These are phyloP conservation scores for Fusarium sp. DNA, from an alignment of 2,329 filamentous ascomycete species.

Conservation along the genomic window DNA sequence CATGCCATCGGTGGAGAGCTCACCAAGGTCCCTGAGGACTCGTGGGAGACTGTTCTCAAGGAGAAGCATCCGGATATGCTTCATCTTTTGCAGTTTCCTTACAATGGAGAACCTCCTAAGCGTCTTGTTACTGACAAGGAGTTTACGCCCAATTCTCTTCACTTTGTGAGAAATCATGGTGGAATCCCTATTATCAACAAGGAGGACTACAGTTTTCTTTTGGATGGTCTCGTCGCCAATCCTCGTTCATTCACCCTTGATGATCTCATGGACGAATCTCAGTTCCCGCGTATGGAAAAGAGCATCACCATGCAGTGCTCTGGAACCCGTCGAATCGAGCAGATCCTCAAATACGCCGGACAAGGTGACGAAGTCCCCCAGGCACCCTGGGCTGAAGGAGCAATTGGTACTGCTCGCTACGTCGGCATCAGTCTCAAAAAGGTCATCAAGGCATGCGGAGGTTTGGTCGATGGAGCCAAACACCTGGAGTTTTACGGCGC, in stretches of 20 bases:
- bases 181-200: slow-evolving; percentile 74
- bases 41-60: slow-evolving; percentile 64
- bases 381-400: slow-evolving; percentile 71
- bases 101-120: slow-evolving; percentile 72
- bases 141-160: slow-evolving; percentile 67
- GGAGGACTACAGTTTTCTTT: slow-evolving; percentile 61
- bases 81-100: slow-evolving; percentile 71
- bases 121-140: slow-evolving; percentile 63
- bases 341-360: slow-evolving; percentile 72
- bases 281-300: slow-evolving; percentile 69
- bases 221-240: slow-evolving; percentile 71
- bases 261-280: slow-evolving; percentile 68
- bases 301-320: slow-evolving; percentile 74
- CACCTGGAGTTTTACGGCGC: slow-evolving; percentile 77
- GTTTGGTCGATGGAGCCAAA: slow-evolving; percentile 62
- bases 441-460: slow-evolving; percentile 76
- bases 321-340: slow-evolving; percentile 75
- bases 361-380: slow-evolving; percentile 71
- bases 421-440: slow-evolving; percentile 74
- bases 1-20: slow-evolving; percentile 56
- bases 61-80: slow-evolving; percentile 71
- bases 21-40: slow-evolving; percentile 63
- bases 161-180: slow-evolving; percentile 78
- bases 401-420: slow-evolving; percentile 73
- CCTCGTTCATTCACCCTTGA: slow-evolving; percentile 66